Percentiles rank a stretch among this genome's conserved stretches.
phyloP scores from a whole-genome alignment of 768 basidiomycete genomes.

The Mycena pura region DNA sequence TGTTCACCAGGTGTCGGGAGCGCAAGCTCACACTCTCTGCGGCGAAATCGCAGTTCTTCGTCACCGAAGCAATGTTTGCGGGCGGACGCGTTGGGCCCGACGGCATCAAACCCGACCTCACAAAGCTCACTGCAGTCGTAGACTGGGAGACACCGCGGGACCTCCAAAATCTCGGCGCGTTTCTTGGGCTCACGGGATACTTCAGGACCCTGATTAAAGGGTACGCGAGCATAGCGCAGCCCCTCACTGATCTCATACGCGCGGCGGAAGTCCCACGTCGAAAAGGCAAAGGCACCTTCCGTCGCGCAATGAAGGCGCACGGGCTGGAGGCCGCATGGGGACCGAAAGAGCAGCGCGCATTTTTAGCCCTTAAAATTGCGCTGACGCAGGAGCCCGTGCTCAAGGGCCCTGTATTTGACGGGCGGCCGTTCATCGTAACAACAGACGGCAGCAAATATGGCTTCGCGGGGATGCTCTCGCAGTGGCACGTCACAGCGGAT shows the following conservation, averaged over 20 bases:
- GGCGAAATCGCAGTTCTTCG: conserved; percentile 37
- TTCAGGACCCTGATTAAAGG: conserved; percentile 41
- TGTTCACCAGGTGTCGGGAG: conserved; percentile 32
- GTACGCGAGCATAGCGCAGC: conserved; percentile 41
- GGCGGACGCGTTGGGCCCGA: conserved; percentile 37
- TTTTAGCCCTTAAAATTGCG: conserved; percentile 30
- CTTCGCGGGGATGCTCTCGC: conserved; percentile 34
- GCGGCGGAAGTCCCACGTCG: conserved; percentile 26
- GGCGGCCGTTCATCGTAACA: conserved; percentile 36
- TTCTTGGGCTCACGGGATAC: conserved; percentile 29
- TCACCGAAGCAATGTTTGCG: conserved; percentile 42
- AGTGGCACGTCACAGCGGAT: conserved; percentile 17
- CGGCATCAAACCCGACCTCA: conserved; percentile 42
- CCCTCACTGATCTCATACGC: conserved; percentile 37
- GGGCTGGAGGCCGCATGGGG: conserved; percentile 22
- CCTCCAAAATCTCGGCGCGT: conserved; percentile 17
- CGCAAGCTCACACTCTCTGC: conserved; percentile 21
- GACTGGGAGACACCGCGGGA: conserved; percentile 33
- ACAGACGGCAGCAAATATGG: conserved; percentile 38
- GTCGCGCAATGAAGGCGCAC: conserved; percentile 28
- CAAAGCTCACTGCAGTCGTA: conserved; percentile 46
- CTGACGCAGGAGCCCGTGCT: conserved; percentile 31
- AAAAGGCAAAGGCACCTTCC: conserved; percentile 34
- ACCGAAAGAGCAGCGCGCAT: conserved; percentile 28
- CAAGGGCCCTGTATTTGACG: conserved; percentile 29